Base-by-base conservation (phyloP, 108 stramenopile species). In the Cyclotella sp. region DNA sequence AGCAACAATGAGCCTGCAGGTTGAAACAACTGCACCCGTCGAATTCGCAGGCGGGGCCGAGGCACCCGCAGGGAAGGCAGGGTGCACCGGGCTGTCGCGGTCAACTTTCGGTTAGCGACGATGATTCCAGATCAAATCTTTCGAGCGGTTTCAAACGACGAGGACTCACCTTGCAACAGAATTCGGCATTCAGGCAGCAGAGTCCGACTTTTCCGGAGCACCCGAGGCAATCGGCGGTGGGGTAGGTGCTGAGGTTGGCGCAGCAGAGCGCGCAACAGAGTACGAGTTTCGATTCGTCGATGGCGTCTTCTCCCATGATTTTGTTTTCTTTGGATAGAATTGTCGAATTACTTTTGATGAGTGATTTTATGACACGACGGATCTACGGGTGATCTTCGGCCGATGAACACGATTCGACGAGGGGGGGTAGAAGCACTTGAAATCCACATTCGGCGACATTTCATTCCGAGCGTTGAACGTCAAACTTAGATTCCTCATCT, bases 231-330 rank as follows among this genome's bases (percentile, higher is more conserved):
- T 79, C 86, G 10, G 53, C 30, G 21, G 61, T 63, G 30, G 63
- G 68, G 26, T 79, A 86, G 51, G 74, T 34, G 59, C 83, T 78
- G 27, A 71, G 78, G 77, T 90, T 79, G 46, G 72, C 82, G 64
- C 87, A 93, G 77, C 92, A 90, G 54, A 86, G 68, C 14, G 92
- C 92, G 64, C 92, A 90, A 69, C 92, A 93, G 7, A 93, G 79
- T 62, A 84, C 57, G 22, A 89, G 73, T 49, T 88, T 82, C 12
- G 84, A 84, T 67, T 93, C 92, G 76, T 93, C 80, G 62, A 93
- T 75, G 46, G 92, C 92, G 85, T 93, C 92, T 29, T 53, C 43
- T 34, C 34, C 34, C 51, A 53, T 69, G 9, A 21, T 55, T 53
- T 69, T 51, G 34, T 47, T 47, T 24, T 14, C 4, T 34, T 34